These are phyloP conservation scores for Brettanomyces sp. DNA, from an alignment of 805 yeast species.

Conservation along the genomic window DNA sequence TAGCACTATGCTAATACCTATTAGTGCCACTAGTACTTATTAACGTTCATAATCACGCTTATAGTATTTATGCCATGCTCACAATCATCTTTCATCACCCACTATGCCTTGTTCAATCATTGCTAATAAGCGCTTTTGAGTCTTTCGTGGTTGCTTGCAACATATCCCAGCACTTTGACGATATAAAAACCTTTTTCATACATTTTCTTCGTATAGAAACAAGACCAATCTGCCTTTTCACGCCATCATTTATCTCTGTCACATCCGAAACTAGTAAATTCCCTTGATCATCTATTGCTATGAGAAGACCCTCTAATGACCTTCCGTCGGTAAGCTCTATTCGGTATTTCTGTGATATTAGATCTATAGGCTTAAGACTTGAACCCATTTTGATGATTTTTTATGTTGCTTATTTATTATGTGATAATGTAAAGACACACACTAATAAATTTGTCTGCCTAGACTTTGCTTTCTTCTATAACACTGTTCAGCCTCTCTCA, in stretches of 20 bases:
- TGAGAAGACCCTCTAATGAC: conserved; percentile 26
- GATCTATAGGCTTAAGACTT: conserved; percentile 22
- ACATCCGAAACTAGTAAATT: conserved; percentile 33
- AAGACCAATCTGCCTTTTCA: conserved; percentile 35
- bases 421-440: not conserved
- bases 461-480: no score
- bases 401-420: conserved; percentile 4
- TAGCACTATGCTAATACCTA: no score
- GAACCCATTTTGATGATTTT: no score
- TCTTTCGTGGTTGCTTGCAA: not conserved
- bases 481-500: no score
- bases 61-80: no score
- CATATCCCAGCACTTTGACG: conserved; percentile 14
- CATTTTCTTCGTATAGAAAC: conserved; percentile 43
- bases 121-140: not conserved
- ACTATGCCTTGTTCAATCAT: no score
- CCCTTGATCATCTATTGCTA: conserved; percentile 35
- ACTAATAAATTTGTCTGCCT: no score
- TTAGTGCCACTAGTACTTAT: no score
- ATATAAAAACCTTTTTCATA: conserved; percentile 23
- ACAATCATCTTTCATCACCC: no score
- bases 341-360: conserved; percentile 23
- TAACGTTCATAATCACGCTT: no score
- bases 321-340: conserved; percentile 24
- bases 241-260: conserved; percentile 18